Evolutionary conservation across 2,329 filamentous ascomycete species (phyloP).

Genomic region (Cladobotryum mycophilum): DNA sequence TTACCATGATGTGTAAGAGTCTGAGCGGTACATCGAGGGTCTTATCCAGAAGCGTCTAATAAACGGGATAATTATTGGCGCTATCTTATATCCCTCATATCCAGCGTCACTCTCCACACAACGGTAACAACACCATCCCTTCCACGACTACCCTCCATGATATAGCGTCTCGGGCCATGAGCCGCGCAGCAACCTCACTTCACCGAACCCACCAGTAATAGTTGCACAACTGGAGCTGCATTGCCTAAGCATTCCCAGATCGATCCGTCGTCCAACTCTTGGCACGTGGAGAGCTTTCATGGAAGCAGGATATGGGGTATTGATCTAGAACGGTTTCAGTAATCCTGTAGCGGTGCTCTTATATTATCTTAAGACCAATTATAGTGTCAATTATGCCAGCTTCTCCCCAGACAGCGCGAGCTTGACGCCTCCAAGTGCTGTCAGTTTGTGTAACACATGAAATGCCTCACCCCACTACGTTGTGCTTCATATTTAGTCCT

Average conservation of each 20-base stretch:
- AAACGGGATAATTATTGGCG: neutral
- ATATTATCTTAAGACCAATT: too few species aligned
- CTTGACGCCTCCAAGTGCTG: neutral
- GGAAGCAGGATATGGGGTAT: too few species aligned
- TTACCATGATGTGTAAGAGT: neutral
- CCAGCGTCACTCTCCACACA: neutral
- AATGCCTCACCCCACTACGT: neutral
- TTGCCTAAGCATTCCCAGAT: too few species aligned
- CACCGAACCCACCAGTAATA: neutral
- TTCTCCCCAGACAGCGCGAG: neutral
- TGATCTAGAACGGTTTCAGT: too few species aligned
- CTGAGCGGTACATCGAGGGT: neutral
- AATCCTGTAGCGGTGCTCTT: too few species aligned
- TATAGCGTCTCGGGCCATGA: neutral
- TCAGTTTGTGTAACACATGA: neutral
- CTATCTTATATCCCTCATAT: neutral
- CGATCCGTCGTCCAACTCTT: too few species aligned
- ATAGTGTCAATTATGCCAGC: neutral
- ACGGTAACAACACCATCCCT: too few species aligned
- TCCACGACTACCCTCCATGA: too few species aligned
- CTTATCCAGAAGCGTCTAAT: neutral
- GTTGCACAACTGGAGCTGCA: too few species aligned
- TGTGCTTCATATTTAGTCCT: neutral
- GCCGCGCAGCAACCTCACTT: neutral
- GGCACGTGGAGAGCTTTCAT: too few species aligned